Evolutionary conservation across 805 yeast genomes (phyloP), one percentile per base, ranked within the genome.

Genomic region (Yamadazyma insecticola): DNA sequence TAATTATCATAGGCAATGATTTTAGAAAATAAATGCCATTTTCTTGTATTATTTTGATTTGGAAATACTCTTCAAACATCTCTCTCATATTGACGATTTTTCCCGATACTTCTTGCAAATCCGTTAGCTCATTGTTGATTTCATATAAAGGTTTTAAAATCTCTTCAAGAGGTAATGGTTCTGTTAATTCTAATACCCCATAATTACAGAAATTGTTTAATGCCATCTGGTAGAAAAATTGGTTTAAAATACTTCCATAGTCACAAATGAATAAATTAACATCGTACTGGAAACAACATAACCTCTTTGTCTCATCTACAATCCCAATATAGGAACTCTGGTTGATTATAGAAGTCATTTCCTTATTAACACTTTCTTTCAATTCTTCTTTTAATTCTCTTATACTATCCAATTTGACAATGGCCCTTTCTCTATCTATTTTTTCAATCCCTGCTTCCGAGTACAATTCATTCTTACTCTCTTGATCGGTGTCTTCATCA

Each of bases 211-310:
- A 87, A 37, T 85, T 86, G 1, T 81, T 58, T 10, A 92, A 55
- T 0, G 83, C 87, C 4, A 83, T 58, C 46, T 92, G 97, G 54
- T 88, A 92, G 47, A 83, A 88, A 33, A 87, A 63, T 39, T 84
- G 86, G 37, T 60, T 56, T 17, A 80, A 64, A 1, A 85, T 51
- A 0, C 83, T 69, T 0, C 81, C 86, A 53, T 87, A 92, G 54
- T 90, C 96, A 13, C 90, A 76, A 15, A 92, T 56, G 50, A 72
- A 81, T 10, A 92, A 61, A 36, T 78, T 76, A 6, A 88, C 81
- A 44, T 81, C 96, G 49, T 78, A 73, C 51, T 92, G 98, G 26
- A 90, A 65, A n/a, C 95, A 82, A 10, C 83, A 79, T 13, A 90
- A 60, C 26, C 97, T 61, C 39, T 76, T 71, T 9, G 57, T 49